These are phyloP conservation scores for Ilyonectria mors-panacis DNA, from an alignment of 2,329 filamentous ascomycete genomes.

Conservation along the genomic window DNA sequence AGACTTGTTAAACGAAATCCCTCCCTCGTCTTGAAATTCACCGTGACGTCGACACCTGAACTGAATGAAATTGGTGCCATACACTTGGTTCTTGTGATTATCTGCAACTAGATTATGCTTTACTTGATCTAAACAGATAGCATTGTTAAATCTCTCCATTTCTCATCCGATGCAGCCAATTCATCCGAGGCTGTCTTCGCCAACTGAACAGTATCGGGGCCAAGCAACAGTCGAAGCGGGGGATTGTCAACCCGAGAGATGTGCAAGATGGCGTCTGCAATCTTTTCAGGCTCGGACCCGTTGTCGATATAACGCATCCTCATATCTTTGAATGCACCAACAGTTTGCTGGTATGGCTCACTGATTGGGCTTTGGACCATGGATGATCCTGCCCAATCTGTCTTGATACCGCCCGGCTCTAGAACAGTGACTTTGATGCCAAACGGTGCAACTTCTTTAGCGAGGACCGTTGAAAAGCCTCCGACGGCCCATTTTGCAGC, in stretches of 20 bases:
- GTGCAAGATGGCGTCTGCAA: slow-evolving; percentile 46
- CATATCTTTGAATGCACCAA: slow-evolving; percentile 49
- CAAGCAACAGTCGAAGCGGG: slow-evolving; percentile 50
- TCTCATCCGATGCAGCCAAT: slow-evolving; percentile 47
- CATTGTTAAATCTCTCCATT: slow-evolving; percentile 40
- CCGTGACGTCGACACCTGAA: too few relatives aligned
- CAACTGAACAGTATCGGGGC: slow-evolving; percentile 46
- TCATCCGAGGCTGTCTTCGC: slow-evolving; percentile 35
- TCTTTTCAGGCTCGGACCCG: slow-evolving; percentile 38
- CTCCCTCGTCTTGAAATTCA: too few relatives aligned
- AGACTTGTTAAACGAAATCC: neutral
- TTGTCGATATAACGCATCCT: slow-evolving; percentile 3
- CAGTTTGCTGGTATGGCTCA: slow-evolving; percentile 51
- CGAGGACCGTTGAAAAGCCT: slow-evolving; percentile 54
- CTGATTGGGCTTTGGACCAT: slow-evolving; percentile 49
- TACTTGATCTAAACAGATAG: neutral
- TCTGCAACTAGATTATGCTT: too few relatives aligned
- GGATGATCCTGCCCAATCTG: slow-evolving; percentile 55
- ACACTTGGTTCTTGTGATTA: too few relatives aligned
- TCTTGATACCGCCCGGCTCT: slow-evolving; percentile 57
- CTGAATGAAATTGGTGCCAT: too few relatives aligned
- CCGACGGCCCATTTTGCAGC: slow-evolving; percentile 56
- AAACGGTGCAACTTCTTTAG: slow-evolving; percentile 52
- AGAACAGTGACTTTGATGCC: slow-evolving; percentile 57
- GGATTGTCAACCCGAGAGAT: slow-evolving; percentile 44